Evolutionary conservation across 148 eudicot species (phyloP), one percentile per base, ranked within the genome.

Genomic region (Talinum fruticosum): DNA sequence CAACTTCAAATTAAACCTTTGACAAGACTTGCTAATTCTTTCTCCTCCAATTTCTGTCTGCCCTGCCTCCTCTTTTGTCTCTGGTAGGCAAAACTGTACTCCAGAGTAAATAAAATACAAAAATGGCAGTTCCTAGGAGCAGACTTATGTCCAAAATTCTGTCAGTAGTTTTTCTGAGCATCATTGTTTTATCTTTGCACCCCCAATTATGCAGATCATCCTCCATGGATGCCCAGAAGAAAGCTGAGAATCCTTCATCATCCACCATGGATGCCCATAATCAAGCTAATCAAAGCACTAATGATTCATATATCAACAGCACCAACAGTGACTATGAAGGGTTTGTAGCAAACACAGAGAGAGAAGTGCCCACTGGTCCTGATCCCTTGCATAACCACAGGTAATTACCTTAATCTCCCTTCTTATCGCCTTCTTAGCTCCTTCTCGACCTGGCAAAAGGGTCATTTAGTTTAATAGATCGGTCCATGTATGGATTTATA

Each of bases 361-460:
- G 92, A 75, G 78, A 67, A 64, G 85, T 89, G 6, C 92, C 92
- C 26, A 87, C 88, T 35, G 81, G 83, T 76, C 87, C 92, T 68
- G 88, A 89, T 71, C 89, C 92, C 5, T 79, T 89, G 36, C 92
- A 89, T 78, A 89, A 89, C 64, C 64, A 59, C 81, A 78, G 87
- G 85, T 84, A 75, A 61, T 59, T 8, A n/a, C n/a, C n/a, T n/a
- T n/a, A n/a, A 4, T 57, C 28, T 21, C 64, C 64, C 28, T 57
- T 23, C 8, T 19, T 47, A 12, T 49, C 54, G 23, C 29, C 28
- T 24, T 24, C 64, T 1, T 59, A 12, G 18, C 26, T 59, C 10
- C 10, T 2, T 59, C 29, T 59, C 5, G 29, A 59, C 64, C 28
- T 59, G 64, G 3, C 12, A 59, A 59, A n/a, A 5, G 64, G 64